A percentile compares a stretch with the other conserved stretches of the same genome.
Conservation (phyloP, 768 basidiomycete species). For the Mycena amicta region DNA sequence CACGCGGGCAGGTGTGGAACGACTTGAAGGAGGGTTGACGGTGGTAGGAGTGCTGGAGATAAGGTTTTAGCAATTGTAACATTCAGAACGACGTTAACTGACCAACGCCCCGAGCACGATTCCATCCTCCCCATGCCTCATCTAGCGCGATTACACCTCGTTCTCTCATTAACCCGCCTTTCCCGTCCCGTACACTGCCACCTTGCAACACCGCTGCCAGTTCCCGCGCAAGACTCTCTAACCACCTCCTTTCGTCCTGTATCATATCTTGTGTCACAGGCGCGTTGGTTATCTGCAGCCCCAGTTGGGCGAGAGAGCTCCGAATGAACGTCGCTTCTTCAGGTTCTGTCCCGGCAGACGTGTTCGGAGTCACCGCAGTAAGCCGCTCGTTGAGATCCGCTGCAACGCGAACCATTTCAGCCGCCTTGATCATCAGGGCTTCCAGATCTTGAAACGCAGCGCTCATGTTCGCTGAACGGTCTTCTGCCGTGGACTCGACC, state of each 20-base stretch:
- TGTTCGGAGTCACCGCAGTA: constrained; percentile 38
- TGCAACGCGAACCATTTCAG: constrained; percentile 90
- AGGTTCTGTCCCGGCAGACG: constrained; percentile 49
- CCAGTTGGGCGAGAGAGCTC: constrained; percentile 86
- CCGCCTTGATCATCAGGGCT: constrained; percentile 86
- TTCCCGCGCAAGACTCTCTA: constrained; percentile 80
- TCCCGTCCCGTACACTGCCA: constrained; percentile 27
- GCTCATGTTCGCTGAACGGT: constrained; percentile 64
- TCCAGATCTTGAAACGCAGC: constrained; percentile 87
- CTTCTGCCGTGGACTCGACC: constrained; percentile 69
- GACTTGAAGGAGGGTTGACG: constrained; percentile 79
- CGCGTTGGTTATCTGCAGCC: constrained; percentile 73
- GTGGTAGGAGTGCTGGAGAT: constrained; percentile 82
- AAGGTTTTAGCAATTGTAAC: too few species aligned
- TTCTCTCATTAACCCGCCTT: constrained; percentile 70
- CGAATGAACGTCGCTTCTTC: constrained; percentile 88
- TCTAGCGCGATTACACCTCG: constrained; percentile 86
- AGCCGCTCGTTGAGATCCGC: constrained; percentile 85
- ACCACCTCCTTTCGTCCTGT: constrained; percentile 77
- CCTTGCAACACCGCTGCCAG: constrained; percentile 71
- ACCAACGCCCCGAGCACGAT: constrained; percentile 91
- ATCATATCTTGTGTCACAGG: constrained; percentile 91
- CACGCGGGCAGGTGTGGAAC: constrained; percentile 65
- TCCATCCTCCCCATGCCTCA: constrained; percentile 96
- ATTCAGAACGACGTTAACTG: constrained; percentile 34